Evolutionary conservation across 768 basidiomycete species (phyloP), one percentile per base, ranked within the genome.

Genomic region (Tricholoma saponaceum): DNA sequence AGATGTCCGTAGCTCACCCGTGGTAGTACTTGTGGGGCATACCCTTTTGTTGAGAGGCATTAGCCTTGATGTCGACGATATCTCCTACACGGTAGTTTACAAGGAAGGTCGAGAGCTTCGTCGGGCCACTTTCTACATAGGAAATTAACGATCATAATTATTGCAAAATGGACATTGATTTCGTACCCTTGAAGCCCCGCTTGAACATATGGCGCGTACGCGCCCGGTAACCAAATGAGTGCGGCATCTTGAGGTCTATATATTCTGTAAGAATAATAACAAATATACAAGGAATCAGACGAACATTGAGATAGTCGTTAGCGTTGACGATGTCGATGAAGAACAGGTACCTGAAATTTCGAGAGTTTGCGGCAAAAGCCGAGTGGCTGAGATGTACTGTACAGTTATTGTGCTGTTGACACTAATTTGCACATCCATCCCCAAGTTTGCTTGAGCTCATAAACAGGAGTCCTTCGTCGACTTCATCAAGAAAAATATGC

Each of bases 131-230:
- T 69, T 95, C 92, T 96, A 66, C 37, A 60, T 50, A 50, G 20
- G 10, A 44, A 58, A 13, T 44, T 56, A 61, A n/a, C 58, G 54
- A 54, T 54, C 39, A 61, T 58, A 47, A 63, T 52, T 41, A 43
- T 54, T 54, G 26, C 32, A 23, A 8, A 16, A 25, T 18, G 46
- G 2, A 25, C 32, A 53, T 49, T 22, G 55, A 65, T 37, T 50
- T 73, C 83, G 68, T 75, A 95, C 95, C 86, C 85, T 96, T 96
- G 89, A 98, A 98, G 70, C 87, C 90, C 81, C 91, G 83, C 86
- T 92, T 95, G 91, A 99, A 98, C 95, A 98, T 97, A 81, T 95
- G 82, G 87, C 96, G 95, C 88, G 96, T 98, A 69, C 96, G 95
- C 90, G 96, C 96, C 74, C 96, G 89, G 83, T 95, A 92, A 92